Percentiles rank a stretch among this genome's conserved stretches.
Evolutionary conservation across 805 yeast species (phyloP).

Genomic region (Lachancea thermotolerans): DNA sequence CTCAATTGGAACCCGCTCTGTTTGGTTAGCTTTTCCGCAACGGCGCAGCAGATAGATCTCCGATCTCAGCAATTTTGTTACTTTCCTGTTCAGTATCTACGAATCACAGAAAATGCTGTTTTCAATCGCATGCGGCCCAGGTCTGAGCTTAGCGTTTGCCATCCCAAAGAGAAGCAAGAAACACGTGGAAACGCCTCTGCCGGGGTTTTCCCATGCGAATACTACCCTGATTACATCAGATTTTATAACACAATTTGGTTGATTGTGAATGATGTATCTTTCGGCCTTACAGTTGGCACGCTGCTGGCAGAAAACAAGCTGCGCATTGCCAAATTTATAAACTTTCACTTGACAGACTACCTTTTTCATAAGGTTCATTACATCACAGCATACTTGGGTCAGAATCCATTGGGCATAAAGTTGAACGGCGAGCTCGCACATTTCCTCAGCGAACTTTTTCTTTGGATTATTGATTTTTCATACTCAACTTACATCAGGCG

Average conservation of each 20-base stretch:
- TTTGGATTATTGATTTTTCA: constrained; percentile 82
- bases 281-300: constrained; percentile 60
- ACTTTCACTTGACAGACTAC: constrained; percentile 12
- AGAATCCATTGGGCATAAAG: constrained; percentile 91
- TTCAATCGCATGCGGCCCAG: constrained; percentile 1
- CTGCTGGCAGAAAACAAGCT: constrained; percentile 36
- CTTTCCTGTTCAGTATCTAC: constrained; percentile 72
- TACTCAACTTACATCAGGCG: constrained; percentile 21
- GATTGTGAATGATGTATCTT: constrained; percentile 68
- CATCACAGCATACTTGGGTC: constrained; percentile 66
- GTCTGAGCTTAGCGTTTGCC: background rate
- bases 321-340: constrained; percentile 34
- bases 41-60: constrained; percentile 73
- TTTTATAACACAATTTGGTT: constrained; percentile 88
- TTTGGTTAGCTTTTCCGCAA: constrained; percentile 40
- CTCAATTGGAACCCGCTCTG: constrained; percentile 16
- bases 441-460: constrained; percentile 77
- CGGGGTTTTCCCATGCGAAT: constrained; percentile 35
- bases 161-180: background rate
- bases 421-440: constrained; percentile 78
- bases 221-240: constrained; percentile 59
- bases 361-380: constrained; percentile 39
- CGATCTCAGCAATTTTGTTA: constrained; percentile 68
- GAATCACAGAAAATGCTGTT: constrained; percentile 33
- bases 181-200: background rate